Percentiles rank a stretch among this genome's conserved stretches.
These are phyloP conservation scores for Candida sonorensis DNA, from an alignment of 805 yeast species.

Conservation along the genomic window DNA sequence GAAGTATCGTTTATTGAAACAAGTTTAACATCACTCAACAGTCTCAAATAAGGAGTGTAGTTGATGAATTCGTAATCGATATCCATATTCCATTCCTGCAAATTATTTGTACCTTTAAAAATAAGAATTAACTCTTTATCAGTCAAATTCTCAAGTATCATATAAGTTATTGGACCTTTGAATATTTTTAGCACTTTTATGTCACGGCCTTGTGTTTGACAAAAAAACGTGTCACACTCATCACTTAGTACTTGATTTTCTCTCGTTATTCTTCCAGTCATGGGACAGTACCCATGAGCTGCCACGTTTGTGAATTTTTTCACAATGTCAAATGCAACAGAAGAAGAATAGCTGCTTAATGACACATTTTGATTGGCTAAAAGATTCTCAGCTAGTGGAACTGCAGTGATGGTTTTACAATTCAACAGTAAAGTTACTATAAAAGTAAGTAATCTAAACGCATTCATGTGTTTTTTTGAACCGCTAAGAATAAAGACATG, in stretches of 20 bases:
- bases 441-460: too few relatives aligned
- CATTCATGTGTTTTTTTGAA: too few relatives aligned
- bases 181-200: neutral
- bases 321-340: neutral
- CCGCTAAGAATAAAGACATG: too few relatives aligned
- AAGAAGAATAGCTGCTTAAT: too few relatives aligned
- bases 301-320: neutral
- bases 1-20: neutral
- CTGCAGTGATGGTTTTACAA: too few relatives aligned
- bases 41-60: constrained; percentile 3
- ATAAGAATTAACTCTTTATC: constrained; percentile 2
- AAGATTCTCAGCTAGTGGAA: too few relatives aligned
- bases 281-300: constrained; percentile 3
- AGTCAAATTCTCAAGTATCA: constrained; percentile 1
- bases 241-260: neutral
- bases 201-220: neutral
- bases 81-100: constrained; percentile 6
- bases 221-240: constrained; percentile 6
- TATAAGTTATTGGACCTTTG: neutral
- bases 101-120: constrained; percentile 7
- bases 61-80: constrained; percentile 2
- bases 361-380: too few relatives aligned
- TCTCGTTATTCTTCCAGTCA: neutral
- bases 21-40: neutral
- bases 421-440: too few relatives aligned